phyloP scores from a whole-genome alignment of 192 early-diverging fungal genomes.

The Haplosporangium gracile region DNA sequence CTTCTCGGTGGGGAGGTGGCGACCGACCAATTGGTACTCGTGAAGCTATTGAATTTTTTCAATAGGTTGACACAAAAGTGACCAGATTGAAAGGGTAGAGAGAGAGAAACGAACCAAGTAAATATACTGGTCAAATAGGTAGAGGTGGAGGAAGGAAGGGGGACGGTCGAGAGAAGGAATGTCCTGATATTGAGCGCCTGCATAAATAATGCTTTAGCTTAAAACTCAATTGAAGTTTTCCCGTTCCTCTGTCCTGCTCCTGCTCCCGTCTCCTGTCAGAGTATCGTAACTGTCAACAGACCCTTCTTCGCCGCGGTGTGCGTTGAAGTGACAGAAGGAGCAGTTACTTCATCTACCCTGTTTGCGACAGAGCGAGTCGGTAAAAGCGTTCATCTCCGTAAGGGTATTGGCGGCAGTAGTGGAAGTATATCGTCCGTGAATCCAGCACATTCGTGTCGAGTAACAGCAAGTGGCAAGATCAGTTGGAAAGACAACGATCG shows the following conservation, averaged over 20 bases:
- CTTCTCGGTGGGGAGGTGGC: slow-evolving; percentile 92
- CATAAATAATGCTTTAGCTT: neutral
- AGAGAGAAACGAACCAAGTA: slow-evolving; percentile 58
- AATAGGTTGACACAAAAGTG: slow-evolving; percentile 36
- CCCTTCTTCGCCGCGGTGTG: neutral
- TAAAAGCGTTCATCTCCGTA: neutral
- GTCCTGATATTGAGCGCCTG: slow-evolving; percentile 9
- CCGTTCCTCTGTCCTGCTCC: neutral
- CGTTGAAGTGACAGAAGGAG: neutral
- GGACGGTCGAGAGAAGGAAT: neutral
- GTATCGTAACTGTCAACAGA: neutral
- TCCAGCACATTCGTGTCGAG: neutral
- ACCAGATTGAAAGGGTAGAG: slow-evolving; percentile 32
- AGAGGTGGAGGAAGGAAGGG: neutral
- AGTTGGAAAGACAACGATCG: neutral
- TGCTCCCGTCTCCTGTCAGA: neutral
- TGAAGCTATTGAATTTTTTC: slow-evolving; percentile 58
- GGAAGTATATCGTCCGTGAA: neutral
- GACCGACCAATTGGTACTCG: slow-evolving; percentile 89
- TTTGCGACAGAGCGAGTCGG: neutral
- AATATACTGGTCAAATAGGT: slow-evolving; percentile 58
- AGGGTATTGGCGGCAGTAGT: neutral
- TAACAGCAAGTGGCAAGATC: neutral
- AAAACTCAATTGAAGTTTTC: neutral
- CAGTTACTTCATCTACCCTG: neutral